Evolutionary conservation across 345 rosid genomes (phyloP).

Genomic region (Linum tenue): DNA sequence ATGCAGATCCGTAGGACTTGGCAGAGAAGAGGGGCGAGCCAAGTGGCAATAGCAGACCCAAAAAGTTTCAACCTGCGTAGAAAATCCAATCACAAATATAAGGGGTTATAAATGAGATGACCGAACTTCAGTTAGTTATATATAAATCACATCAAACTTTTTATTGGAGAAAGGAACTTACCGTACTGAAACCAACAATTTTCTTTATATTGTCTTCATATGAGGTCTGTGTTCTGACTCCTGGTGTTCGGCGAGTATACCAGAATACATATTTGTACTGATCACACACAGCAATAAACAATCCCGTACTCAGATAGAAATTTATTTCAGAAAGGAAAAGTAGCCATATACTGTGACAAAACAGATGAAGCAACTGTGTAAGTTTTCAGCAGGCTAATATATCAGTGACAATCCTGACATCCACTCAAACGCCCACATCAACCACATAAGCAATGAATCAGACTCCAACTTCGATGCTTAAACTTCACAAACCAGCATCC

Average conservation of each 20-base stretch:
- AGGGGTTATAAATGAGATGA: not conserved
- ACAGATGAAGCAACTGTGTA: too few species aligned
- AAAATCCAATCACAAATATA: not conserved
- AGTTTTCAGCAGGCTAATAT: too few species aligned
- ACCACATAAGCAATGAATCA: too few species aligned
- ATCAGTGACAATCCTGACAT: too few species aligned
- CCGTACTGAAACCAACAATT: constrained; percentile 86
- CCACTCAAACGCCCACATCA: too few species aligned
- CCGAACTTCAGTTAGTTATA: not conserved
- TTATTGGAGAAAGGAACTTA: constrained; percentile 25
- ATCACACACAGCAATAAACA: constrained; percentile 14
- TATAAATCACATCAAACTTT: not conserved
- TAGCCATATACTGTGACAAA: too few species aligned
- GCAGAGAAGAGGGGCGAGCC: constrained; percentile 79
- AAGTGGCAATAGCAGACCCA: constrained; percentile 93
- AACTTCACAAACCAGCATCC: too few species aligned
- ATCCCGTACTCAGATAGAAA: not conserved
- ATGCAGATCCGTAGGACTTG: constrained; percentile 87
- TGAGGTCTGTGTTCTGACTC: constrained; percentile 73
- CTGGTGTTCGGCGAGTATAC: constrained; percentile 93
- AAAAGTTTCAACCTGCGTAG: constrained; percentile 65
- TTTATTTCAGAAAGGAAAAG: too few species aligned
- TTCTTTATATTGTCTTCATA: constrained; percentile 94
- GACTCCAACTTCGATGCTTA: too few species aligned
- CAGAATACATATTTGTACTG: constrained; percentile 89